These are phyloP conservation scores for Colletotrichum limetticola DNA, from an alignment of 2,329 filamentous ascomycete species.

Conservation along the genomic window DNA sequence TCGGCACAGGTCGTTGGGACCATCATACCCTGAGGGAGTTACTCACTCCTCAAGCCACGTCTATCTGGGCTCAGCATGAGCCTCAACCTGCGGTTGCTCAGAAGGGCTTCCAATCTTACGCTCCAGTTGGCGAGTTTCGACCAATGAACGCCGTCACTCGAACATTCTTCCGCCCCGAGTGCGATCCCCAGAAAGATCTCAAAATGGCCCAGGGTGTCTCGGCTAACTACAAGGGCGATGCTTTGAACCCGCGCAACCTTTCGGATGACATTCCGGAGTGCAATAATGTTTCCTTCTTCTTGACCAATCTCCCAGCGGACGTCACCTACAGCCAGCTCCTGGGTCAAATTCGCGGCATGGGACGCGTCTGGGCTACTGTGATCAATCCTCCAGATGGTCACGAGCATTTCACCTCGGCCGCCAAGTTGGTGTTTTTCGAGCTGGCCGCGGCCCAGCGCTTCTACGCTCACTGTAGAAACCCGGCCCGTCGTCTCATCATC, in stretches of 20 bases:
- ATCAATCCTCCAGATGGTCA: slow-evolving; percentile 60
- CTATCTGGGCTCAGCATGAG: not conserved
- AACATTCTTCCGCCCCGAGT: not conserved
- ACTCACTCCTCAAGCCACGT: not conserved
- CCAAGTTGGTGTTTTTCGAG: slow-evolving; percentile 62
- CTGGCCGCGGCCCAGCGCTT: slow-evolving; percentile 50
- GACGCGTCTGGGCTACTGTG: slow-evolving; percentile 62
- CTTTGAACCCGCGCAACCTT: slow-evolving; percentile 47
- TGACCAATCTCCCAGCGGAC: slow-evolving; percentile 60
- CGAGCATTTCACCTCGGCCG: slow-evolving; percentile 51
- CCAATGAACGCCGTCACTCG: slow-evolving; percentile 19
- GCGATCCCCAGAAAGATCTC: slow-evolving; percentile 14
- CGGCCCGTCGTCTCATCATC: slow-evolving; percentile 48
- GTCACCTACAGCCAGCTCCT: slow-evolving; percentile 57
- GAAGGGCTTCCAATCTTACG: not conserved
- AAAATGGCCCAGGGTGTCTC: slow-evolving; percentile 39
- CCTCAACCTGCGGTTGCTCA: not conserved
- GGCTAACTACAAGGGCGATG: slow-evolving; percentile 52
- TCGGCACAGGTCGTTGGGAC: not conserved
- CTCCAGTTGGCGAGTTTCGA: slow-evolving; percentile 3
- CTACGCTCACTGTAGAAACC: slow-evolving; percentile 34
- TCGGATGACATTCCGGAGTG: slow-evolving; percentile 51
- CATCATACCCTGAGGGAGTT: not conserved
- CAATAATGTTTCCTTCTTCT: slow-evolving; percentile 63
- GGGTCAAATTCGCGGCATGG: slow-evolving; percentile 53